phyloP scores from a whole-genome alignment of 257 asterid species.

The Gynochthodes officinalis region DNA sequence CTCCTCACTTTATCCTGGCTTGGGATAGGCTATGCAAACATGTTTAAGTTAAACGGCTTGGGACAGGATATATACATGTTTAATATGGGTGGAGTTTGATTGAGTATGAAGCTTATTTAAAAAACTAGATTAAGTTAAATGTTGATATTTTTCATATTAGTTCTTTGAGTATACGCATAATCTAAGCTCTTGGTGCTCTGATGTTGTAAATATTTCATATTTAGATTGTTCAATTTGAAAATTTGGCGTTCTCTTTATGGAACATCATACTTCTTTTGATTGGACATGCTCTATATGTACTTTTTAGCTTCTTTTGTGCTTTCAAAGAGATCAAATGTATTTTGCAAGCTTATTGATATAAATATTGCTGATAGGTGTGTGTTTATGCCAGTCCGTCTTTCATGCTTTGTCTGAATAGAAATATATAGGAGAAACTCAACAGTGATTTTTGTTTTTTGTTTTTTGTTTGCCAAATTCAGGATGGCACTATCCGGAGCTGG shows the following conservation, averaged over 20 bases:
- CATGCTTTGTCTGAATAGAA: no score
- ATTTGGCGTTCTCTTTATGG: not conserved
- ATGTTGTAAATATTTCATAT: not conserved
- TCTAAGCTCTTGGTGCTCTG: not conserved
- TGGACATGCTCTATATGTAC: not conserved
- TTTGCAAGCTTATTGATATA: not conserved
- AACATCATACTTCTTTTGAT: not conserved
- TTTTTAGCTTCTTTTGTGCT: not conserved
- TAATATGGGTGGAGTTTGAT: no score
- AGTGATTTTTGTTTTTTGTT: not conserved
- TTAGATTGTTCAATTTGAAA: not conserved
- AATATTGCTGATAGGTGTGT: not conserved
- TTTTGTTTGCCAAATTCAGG: constrained; percentile 38
- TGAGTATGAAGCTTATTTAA: not conserved
- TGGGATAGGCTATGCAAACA: no score
- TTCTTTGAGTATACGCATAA: not conserved
- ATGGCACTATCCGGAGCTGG: constrained; percentile 74
- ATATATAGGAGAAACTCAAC: not conserved
- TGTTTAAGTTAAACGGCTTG: no score
- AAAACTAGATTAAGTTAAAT: not conserved
- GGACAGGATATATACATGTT: no score
- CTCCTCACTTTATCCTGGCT: no score
- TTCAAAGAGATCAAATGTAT: not conserved
- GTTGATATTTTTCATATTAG: no score
- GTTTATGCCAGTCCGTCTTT: not conserved